phyloP scores from a whole-genome alignment of 345 rosid species.

The Rhodomyrtus tomentosa region DNA sequence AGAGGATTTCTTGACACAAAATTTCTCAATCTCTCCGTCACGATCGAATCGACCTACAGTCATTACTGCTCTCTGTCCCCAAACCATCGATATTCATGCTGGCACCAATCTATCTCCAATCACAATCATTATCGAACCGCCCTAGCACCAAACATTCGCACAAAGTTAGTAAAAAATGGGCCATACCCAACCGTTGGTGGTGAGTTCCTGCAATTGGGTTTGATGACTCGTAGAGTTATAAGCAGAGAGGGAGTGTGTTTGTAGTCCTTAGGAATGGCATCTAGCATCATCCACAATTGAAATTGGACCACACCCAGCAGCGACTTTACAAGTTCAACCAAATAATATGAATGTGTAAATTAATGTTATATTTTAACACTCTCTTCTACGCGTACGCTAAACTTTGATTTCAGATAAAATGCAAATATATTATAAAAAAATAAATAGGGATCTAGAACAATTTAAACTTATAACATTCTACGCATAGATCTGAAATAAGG shows the following conservation, averaged over 20 bases:
- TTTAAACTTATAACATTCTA: not conserved
- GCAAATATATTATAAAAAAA: not conserved
- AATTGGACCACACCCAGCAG: not conserved
- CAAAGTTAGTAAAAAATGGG: not conserved
- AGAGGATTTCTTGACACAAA: not conserved
- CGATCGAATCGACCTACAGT: fast-evolving
- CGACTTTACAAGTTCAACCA: not conserved
- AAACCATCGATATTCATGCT: not conserved
- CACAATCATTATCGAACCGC: not conserved
- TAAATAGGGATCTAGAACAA: fast-evolving
- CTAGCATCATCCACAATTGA: not conserved
- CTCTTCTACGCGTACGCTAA: not conserved
- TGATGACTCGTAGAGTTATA: not conserved
- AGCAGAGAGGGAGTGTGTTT: not conserved
- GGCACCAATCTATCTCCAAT: not conserved
- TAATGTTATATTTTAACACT: not conserved
- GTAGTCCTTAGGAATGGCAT: not conserved
- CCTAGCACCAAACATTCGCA: not conserved
- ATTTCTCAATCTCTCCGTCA: not conserved
- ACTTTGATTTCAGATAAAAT: not conserved
- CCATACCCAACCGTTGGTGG: no score
- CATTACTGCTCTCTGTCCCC: not conserved
- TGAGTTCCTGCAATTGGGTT: not conserved
- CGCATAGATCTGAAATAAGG: not conserved
- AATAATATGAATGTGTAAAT: not conserved